A percentile compares a stretch with the other conserved stretches of the same genome.
phyloP scores from a whole-genome alignment of 257 asterid genomes.

The Solanum appendiculatum region DNA sequence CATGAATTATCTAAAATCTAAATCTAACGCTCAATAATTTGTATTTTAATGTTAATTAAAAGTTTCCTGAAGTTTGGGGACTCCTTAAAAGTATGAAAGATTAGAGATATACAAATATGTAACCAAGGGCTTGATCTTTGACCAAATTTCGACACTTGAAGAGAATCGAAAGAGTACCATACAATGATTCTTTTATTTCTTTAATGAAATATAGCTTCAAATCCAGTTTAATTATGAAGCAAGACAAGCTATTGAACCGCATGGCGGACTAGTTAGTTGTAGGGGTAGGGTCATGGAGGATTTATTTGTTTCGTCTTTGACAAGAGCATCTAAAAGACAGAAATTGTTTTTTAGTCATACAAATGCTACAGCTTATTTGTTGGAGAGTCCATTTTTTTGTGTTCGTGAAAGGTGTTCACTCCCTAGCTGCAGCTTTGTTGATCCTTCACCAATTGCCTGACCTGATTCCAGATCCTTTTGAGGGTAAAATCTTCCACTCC shows the following conservation, averaged over 20 bases:
- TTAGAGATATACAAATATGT: no score
- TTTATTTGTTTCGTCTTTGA: neutral
- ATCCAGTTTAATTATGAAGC: neutral
- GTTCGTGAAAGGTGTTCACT: neutral
- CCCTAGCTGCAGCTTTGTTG: constrained; percentile 18
- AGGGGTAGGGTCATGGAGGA: neutral
- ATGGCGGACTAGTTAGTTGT: neutral
- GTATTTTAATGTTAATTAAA: neutral
- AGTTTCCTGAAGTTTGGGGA: neutral
- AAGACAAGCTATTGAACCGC: neutral
- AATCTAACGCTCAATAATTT: neutral
- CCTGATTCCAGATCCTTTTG: constrained; percentile 13
- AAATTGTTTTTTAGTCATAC: neutral
- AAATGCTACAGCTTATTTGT: constrained; percentile 19
- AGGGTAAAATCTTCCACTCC: constrained; percentile 73
- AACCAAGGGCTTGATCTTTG: neutral
- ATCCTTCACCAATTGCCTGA: constrained; percentile 2
- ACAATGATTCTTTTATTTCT: neutral
- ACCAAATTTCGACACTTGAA: neutral
- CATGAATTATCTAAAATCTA: neutral
- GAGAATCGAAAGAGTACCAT: neutral
- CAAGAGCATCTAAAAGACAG: neutral
- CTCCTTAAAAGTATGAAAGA: no score
- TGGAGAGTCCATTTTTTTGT: constrained; percentile 9
- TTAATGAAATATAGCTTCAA: neutral